Percentiles rank a stretch among this genome's conserved stretches.
Conservation (phyloP, 2,329 filamentous ascomycete species). For the Venturia pyrina region DNA sequence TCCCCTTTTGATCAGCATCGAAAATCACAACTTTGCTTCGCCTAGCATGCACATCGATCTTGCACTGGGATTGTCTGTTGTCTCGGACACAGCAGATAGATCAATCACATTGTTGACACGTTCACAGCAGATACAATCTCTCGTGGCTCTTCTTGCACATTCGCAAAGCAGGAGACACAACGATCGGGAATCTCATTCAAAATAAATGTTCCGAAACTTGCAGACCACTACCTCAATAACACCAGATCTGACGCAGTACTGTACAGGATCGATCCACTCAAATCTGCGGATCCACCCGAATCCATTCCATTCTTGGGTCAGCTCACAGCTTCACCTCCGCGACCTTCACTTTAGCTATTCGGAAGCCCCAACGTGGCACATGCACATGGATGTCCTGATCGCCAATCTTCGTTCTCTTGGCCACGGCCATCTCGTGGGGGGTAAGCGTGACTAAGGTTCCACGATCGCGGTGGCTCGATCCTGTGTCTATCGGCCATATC, state of each 20-base stretch:
- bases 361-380: conserved; percentile 51
- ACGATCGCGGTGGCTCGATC: conserved; percentile 46
- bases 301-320: background rate
- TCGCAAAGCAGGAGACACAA: background rate
- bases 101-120: background rate
- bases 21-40: background rate
- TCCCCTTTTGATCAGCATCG: background rate
- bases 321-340: background rate
- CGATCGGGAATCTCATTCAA: background rate
- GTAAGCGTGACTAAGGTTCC: conserved; percentile 46
- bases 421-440: conserved; percentile 47
- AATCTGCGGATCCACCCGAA: background rate
- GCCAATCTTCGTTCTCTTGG: conserved; percentile 34
- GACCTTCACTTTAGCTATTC: conserved; percentile 26
- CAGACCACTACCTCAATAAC: background rate
- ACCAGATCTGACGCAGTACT: background rate
- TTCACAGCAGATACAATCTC: background rate
- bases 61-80: background rate
- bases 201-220: background rate
- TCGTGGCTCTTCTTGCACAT: background rate
- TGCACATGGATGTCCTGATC: conserved; percentile 44
- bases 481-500: conserved; percentile 54
- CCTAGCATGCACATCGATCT: background rate
- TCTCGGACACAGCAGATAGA: background rate
- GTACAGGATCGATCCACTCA: background rate